These are phyloP conservation scores for Podaxis sp. DNA, from an alignment of 768 basidiomycete genomes.

Conservation along the genomic window DNA sequence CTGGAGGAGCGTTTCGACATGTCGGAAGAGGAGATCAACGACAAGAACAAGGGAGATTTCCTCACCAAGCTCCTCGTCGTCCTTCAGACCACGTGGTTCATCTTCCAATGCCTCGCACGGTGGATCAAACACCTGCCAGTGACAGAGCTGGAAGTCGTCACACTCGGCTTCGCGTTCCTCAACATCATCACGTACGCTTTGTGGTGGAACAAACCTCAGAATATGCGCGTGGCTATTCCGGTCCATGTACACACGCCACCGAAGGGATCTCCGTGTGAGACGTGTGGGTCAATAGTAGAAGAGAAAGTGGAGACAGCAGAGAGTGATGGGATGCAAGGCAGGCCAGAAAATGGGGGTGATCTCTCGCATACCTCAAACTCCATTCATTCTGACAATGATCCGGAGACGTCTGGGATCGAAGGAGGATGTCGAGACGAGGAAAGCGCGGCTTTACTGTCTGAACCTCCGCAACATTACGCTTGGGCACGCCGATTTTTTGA, in stretches of 20 bases:
- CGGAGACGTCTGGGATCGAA: no score
- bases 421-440: no score
- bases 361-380: no score
- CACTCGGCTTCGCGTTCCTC: conserved; percentile 1
- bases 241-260: not conserved
- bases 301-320: not conserved
- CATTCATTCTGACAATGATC: no score
- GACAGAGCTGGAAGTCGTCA: conserved; percentile 10
- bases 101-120: conserved; percentile 8
- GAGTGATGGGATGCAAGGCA: accelerated
- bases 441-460: no score
- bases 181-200: conserved; percentile 4
- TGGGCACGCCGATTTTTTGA: no score
- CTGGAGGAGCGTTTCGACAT: not conserved
- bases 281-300: not conserved
- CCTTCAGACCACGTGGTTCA: conserved; percentile 25
- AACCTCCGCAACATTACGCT: no score
- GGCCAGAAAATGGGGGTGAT: no score
- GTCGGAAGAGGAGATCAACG: conserved; percentile 19
- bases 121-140: not conserved
- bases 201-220: conserved; percentile 12
- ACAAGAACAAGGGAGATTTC: conserved; percentile 26
- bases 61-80: conserved; percentile 24
- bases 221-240: not conserved
- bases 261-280: not conserved